These are phyloP conservation scores for Ganoderma multipileum DNA, from an alignment of 1,284 basidiomycete genomes.

Conservation along the genomic window DNA sequence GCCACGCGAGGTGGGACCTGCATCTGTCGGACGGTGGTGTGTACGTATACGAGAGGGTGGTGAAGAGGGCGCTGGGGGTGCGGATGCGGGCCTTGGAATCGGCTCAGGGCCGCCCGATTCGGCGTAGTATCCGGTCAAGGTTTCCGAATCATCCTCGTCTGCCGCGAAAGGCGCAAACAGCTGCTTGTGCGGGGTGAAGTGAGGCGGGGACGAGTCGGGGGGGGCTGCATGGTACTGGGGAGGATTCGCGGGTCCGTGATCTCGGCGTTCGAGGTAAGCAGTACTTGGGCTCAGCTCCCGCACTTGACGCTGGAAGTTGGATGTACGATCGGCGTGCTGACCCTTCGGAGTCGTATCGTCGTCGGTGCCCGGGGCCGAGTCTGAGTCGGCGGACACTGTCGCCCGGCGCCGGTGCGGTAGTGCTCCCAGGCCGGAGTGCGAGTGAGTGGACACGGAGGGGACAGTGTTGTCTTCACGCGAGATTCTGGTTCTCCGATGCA, in stretches of 20 bases:
- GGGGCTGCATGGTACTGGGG: background rate
- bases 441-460: no score
- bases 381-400: background rate
- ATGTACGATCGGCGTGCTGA: background rate
- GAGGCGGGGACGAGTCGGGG: background rate
- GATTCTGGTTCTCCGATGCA: background rate
- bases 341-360: background rate
- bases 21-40: background rate
- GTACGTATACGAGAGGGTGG: background rate
- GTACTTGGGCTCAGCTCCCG: background rate
- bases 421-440: no score
- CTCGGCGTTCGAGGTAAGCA: background rate
- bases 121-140: background rate
- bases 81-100: background rate
- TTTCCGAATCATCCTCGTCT: background rate
- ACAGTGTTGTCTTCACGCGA: background rate
- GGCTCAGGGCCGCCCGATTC: background rate
- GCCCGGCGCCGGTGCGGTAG: no score
- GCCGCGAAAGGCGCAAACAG: background rate
- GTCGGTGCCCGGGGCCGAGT: background rate
- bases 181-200: background rate
- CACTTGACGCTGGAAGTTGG: background rate
- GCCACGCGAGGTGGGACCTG: background rate
- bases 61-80: background rate
- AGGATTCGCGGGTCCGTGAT: background rate